Base-by-base conservation (phyloP, 306 rosid genomes). In the Mimosa bimucronata region DNA sequence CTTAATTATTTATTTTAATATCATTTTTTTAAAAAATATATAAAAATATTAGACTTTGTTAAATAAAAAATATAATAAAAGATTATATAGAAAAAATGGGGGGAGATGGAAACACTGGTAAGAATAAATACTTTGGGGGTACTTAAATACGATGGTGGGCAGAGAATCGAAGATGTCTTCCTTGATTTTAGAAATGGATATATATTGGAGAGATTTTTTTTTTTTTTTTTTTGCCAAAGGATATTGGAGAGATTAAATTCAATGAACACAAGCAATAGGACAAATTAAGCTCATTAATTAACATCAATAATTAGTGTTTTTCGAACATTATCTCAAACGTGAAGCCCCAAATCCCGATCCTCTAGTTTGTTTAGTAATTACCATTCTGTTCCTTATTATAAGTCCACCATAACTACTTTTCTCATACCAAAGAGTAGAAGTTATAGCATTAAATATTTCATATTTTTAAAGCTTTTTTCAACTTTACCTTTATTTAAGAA, bases 131-230 rank as follows among this genome's bases (percentile, higher is more conserved):
- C 87, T 64, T 64, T 71, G 19, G 80, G 83, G 62, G 66, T 12
- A 60, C 66, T 60, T 12, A 57, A 57, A 57, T 57, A 60, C 31
- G 31, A 25, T 26, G 31, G 16, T 68, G 67, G 74, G 88, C 64
- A 71, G 86, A 84, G 84, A 83, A 83, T 85, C 87, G 42, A 81
- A 57, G 28, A 1, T 57, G 81, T 85, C 85, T 84, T 84, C 86
- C 44, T 84, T 76, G 91, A 71, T 83, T 79, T 76, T 76, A 65
- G 38, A 79, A 86, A 81, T 81, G 40, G 38, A 19, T n/a, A n/a
- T n/a, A n/a, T 74, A 48, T 55, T 53, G 60, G 87, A 58, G 81
- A 9, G 73, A 66, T 66, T 16, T n/a, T n/a, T n/a, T n/a, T n/a
- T n/a, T n/a, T n/a, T n/a, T n/a, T n/a, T n/a, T n/a, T n/a, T n/a